Evolutionary conservation across 768 basidiomycete species (phyloP), one percentile per base, ranked within the genome.

Genomic region (Glaciozyma antarctica): DNA sequence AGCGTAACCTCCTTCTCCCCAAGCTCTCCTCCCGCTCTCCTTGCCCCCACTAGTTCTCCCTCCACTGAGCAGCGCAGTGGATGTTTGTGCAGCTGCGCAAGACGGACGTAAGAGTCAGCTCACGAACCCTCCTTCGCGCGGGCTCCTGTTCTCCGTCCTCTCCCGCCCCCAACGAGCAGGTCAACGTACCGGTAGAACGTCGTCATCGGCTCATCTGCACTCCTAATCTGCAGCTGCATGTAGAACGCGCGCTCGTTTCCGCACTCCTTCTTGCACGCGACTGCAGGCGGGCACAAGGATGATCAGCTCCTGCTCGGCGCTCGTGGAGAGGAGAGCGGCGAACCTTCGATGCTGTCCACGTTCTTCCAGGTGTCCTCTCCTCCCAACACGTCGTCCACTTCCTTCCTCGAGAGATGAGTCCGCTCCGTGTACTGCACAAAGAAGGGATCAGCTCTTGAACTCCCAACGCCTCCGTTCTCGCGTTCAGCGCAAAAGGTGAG

Each of bases 301-400:
- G 32, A 21, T 43, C 59, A 60, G 34, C 60, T 58, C 57, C 6
- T 21, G 12, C 9, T 58, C 32, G n/a, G 21, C 21, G 4, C 7
- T 10, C 43, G 52, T 21, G 28, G 5, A 43, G 4, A 24, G 38
- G 7, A 21, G 21, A n/a, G 17, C 2, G 44, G 72, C 81, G 59
- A 51, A 89, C 91, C 85, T 71, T 84, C 81, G 0, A 88, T 91
- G 56, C 86, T 84, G 76, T 94, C 93, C 4, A 92, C 93, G 76
- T 95, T 88, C 62, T 86, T 87, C 90, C 93, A 95, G 77, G 85
- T 85, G 65, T 90, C 89, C 45, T 89, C 90, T 5, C 90, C 92
- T 58, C 94, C 95, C 32, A 98, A 80, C 9, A 99, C 93, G 73
- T 98, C 95, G 75, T 99, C 95, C 17, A 91, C 87, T 71, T 86